Conservation (phyloP, 2,329 filamentous ascomycete genomes). For the Beauveria caledonica region DNA sequence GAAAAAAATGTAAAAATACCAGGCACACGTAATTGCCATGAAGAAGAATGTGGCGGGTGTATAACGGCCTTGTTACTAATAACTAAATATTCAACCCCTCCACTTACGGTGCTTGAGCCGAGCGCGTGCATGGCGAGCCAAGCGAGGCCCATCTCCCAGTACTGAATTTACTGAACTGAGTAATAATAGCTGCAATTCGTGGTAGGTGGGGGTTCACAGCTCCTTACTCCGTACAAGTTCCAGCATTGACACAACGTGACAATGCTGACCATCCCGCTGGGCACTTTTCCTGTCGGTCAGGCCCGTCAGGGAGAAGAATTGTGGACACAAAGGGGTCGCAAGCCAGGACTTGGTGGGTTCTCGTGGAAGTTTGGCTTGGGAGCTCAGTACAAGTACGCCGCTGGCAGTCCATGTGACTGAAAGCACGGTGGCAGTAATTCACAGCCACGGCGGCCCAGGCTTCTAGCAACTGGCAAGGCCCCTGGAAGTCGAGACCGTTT, state of each 20-base stretch:
- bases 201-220: neutral
- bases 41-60: neutral
- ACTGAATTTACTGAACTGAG: neutral
- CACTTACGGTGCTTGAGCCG: neutral
- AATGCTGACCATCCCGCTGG: neutral
- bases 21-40: neutral
- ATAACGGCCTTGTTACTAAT: neutral
- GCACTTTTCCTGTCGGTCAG: neutral
- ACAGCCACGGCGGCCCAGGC: neutral
- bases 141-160: neutral
- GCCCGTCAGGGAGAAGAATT: neutral
- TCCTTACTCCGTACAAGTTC: neutral
- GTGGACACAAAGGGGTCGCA: neutral
- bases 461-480: neutral
- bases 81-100: neutral
- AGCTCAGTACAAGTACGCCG: neutral
- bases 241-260: neutral
- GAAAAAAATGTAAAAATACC: neutral
- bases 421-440: neutral
- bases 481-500: slow-evolving; percentile 9
- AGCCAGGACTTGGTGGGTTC: neutral
- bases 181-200: neutral
- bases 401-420: neutral
- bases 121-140: neutral
- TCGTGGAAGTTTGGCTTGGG: neutral